Evolutionary conservation across 345 rosid species (phyloP).

Genomic region (Excoecaria cochinchinensis): DNA sequence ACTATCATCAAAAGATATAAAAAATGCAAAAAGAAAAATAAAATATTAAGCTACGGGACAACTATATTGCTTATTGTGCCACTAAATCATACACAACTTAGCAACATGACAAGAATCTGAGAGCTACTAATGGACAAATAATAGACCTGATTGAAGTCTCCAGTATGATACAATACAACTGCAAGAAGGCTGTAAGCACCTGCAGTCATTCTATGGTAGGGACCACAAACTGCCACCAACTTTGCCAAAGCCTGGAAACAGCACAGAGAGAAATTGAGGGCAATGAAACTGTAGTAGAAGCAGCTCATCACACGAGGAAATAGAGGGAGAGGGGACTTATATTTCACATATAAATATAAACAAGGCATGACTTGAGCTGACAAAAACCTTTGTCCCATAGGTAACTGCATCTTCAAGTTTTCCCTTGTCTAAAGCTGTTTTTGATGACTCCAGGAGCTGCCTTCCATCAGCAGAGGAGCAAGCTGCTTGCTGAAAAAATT

Average conservation of each 20-base stretch:
- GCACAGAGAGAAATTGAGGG: constrained; percentile 11
- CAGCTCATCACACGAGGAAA: constrained; percentile 5
- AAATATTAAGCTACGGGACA: background rate
- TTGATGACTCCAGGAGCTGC: constrained; percentile 95
- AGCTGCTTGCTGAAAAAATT: constrained; percentile 86
- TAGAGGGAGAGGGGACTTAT: background rate
- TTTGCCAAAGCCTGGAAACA: constrained; percentile 83
- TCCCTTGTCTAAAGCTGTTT: constrained; percentile 98
- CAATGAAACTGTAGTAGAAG: constrained; percentile 1
- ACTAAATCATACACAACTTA: constrained; percentile 2
- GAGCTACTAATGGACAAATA: constrained; percentile 7
- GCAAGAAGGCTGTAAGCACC: constrained; percentile 99
- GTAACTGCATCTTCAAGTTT: constrained; percentile 99
- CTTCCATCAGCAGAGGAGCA: constrained; percentile 99
- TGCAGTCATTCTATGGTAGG: constrained; percentile 98
- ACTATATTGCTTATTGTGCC: background rate
- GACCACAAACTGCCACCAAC: constrained; percentile 97
- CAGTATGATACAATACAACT: constrained; percentile 95
- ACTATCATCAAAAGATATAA: constrained; percentile 13
- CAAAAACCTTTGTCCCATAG: constrained; percentile 83
- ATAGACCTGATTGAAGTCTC: constrained; percentile 95
- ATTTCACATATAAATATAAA: constrained; percentile 14
- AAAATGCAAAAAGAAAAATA: constrained; percentile 1
- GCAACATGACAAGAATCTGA: constrained; percentile 9
- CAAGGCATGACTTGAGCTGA: constrained; percentile 12